Conservation (phyloP, 2,329 filamentous ascomycete species). For the Scedosporium dehoogii region DNA sequence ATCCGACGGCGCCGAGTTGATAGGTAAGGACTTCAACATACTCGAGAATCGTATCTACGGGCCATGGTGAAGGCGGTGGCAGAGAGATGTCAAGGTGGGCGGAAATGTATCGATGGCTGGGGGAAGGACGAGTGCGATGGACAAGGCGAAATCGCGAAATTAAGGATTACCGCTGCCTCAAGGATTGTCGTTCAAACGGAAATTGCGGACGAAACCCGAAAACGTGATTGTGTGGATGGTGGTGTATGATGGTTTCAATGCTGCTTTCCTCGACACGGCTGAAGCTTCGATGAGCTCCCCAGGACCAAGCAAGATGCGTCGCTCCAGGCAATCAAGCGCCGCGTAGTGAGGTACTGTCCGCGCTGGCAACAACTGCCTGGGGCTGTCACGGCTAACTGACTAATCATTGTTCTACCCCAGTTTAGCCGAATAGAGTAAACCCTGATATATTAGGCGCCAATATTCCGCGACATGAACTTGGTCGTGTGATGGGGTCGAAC, state of each 20-base stretch:
- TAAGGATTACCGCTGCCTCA: neutral
- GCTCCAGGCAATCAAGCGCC: conserved; percentile 6
- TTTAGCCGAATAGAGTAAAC: neutral
- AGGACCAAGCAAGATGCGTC: conserved; percentile 2
- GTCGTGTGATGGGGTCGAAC: neutral
- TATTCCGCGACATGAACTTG: neutral
- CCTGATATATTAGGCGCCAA: neutral
- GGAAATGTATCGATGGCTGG: neutral
- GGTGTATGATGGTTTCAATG: conserved; percentile 9
- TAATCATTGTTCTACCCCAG: neutral
- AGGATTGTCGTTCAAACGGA: neutral
- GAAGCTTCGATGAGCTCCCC: conserved; percentile 5
- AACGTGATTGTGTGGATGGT: conserved; percentile 8
- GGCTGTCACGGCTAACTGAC: neutral
- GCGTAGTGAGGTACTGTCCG: neutral
- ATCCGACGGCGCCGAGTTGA: conserved; percentile 9
- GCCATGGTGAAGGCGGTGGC: conserved; percentile 56
- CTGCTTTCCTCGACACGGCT: conserved; percentile 1
- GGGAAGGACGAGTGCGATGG: neutral
- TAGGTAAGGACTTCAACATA: conserved; percentile 37
- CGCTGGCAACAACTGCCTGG: neutral
- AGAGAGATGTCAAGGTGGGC: neutral
- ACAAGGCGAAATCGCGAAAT: neutral
- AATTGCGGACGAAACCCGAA: neutral
- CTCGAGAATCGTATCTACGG: conserved; percentile 93